Conservation (phyloP, 331 rosid genomes). For the Quercus lobata region DNA sequence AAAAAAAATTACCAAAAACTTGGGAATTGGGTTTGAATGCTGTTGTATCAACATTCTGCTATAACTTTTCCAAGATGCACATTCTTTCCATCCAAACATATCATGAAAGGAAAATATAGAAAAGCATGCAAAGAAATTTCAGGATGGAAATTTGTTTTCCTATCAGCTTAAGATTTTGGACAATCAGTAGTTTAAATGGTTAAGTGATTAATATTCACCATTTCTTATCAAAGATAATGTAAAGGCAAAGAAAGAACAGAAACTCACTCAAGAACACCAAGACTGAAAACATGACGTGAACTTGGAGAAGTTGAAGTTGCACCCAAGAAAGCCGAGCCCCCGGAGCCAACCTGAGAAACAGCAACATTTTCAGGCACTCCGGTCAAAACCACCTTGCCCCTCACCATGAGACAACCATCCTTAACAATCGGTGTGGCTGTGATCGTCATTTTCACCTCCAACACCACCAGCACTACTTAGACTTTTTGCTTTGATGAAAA, state of each 20-base stretch:
- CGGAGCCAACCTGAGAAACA: conserved; percentile 31
- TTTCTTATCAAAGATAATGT: neutral
- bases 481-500: neutral
- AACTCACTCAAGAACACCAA: conserved; percentile 57
- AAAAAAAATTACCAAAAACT: too few relatives aligned
- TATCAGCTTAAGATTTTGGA: too few relatives aligned
- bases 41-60: too few relatives aligned
- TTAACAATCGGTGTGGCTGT: conserved; percentile 35
- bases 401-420: conserved; percentile 40
- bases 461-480: neutral
- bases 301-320: conserved; percentile 34
- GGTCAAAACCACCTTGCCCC: conserved; percentile 37
- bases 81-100: neutral
- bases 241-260: conserved; percentile 2
- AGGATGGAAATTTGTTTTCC: neutral
- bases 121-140: neutral
- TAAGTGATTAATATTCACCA: too few relatives aligned
- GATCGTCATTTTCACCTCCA: conserved; percentile 39
- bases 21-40: too few relatives aligned
- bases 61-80: neutral
- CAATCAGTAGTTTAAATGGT: too few relatives aligned
- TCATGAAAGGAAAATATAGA: neutral
- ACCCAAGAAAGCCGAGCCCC: conserved; percentile 49
- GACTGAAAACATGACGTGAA: conserved; percentile 54
- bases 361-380: conserved; percentile 47